These are phyloP conservation scores for Triadica sebifera DNA, from an alignment of 345 rosid species.

Conservation along the genomic window DNA sequence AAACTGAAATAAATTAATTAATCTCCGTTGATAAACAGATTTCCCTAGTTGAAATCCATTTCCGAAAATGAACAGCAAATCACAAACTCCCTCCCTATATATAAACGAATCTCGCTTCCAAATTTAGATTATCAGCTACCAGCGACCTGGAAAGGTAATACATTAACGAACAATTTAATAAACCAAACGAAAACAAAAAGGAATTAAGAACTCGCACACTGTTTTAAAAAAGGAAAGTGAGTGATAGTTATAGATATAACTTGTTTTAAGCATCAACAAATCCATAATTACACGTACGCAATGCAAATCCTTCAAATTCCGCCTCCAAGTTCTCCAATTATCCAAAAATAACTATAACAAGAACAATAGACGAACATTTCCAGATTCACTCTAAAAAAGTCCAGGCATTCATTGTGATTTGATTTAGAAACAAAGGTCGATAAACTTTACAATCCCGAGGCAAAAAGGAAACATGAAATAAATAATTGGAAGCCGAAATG, in stretches of 20 bases:
- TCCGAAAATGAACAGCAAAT: not conserved
- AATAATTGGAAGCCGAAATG: not conserved
- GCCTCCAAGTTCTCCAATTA: not conserved
- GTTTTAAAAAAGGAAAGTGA: not conserved
- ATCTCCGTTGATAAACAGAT: not conserved
- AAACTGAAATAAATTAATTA: not conserved
- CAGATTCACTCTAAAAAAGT: not conserved
- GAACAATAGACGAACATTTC: not conserved
- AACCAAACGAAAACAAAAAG: not conserved
- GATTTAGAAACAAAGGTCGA: not conserved
- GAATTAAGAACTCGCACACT: not conserved
- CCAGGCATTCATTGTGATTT: not conserved
- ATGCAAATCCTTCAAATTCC: not conserved
- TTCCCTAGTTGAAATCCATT: not conserved
- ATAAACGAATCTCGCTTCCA: conserved; percentile 4
- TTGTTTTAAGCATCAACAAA: not conserved
- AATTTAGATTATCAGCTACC: not conserved
- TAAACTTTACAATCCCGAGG: not conserved
- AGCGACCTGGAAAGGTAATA: not conserved
- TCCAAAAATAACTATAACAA: not conserved
- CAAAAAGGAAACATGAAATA: not conserved
- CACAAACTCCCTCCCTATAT: not conserved
- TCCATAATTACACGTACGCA: not conserved
- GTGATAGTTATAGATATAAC: not conserved
- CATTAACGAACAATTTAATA: not conserved